Percentiles rank a stretch among this genome's conserved stretches.
phyloP scores from a whole-genome alignment of 225 moss, liverwort and hornwort species.

The Climacium dendroides region DNA sequence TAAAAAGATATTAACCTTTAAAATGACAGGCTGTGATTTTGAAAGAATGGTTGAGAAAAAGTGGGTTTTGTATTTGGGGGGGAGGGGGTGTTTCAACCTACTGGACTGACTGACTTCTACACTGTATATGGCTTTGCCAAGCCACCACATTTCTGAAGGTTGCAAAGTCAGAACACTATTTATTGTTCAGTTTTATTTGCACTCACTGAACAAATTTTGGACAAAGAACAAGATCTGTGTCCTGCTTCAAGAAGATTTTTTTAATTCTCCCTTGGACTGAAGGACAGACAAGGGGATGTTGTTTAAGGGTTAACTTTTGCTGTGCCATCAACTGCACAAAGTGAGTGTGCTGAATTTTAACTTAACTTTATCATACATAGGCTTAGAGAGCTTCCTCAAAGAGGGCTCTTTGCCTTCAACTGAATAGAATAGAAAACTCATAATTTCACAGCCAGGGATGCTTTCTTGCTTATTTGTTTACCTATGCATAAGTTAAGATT shows the following conservation, averaged over 20 bases:
- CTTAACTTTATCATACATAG: too few species aligned
- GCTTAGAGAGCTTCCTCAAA: neutral
- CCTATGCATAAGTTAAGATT: neutral
- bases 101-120: neutral
- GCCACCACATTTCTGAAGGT: neutral
- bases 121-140: neutral
- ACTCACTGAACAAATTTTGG: neutral
- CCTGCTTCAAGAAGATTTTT: neutral
- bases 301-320: neutral
- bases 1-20: too few species aligned
- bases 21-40: neutral
- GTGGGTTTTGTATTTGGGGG: too few species aligned
- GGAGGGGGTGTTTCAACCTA: too few species aligned
- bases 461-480: neutral
- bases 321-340: neutral
- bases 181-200: neutral
- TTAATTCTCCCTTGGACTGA: neutral
- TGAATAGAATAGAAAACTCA: neutral
- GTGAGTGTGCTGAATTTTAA: neutral
- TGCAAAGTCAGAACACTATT: neutral
- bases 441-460: neutral
- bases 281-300: rapidly evolving
- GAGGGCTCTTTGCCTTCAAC: neutral
- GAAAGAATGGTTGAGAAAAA: too few species aligned
- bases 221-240: neutral